Evolutionary conservation across 2,329 filamentous ascomycete genomes (phyloP).

Genomic region (Scedosporium minutisporum): DNA sequence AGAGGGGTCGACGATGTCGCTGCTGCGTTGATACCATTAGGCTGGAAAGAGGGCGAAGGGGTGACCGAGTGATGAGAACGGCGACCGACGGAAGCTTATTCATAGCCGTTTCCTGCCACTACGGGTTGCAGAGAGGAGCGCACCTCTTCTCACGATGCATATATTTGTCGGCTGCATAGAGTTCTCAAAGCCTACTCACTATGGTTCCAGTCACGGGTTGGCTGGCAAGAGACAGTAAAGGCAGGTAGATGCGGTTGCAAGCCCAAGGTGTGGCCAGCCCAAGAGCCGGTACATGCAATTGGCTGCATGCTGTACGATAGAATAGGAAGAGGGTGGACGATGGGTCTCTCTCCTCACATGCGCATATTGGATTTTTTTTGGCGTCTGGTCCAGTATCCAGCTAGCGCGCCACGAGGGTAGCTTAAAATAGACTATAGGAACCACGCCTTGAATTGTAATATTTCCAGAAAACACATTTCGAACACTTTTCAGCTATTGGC

Average conservation of each 20-base stretch:
- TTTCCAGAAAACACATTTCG: neutral
- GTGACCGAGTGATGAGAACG: constrained; percentile 14
- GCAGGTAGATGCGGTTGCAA: neutral
- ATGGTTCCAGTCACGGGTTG: neutral
- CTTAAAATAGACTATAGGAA: neutral
- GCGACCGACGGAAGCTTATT: neutral
- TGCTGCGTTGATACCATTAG: constrained; percentile 77
- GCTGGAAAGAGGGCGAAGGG: constrained; percentile 59
- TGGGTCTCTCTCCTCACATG: neutral
- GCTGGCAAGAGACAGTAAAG: neutral
- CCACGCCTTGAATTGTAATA: neutral
- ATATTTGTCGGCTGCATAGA: neutral
- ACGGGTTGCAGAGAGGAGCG: neutral
- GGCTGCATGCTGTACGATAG: neutral
- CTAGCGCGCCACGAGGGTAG: neutral
- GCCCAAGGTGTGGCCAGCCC: neutral
- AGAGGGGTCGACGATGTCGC: constrained; percentile 76
- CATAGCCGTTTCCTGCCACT: neutral
- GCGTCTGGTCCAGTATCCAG: neutral
- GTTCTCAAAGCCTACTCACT: neutral
- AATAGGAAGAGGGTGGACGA: neutral
- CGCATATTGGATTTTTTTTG: neutral
- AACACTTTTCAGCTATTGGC: neutral
- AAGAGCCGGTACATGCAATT: neutral
- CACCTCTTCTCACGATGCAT: neutral